phyloP scores from a whole-genome alignment of 345 rosid genomes.

The Linum tenue region DNA sequence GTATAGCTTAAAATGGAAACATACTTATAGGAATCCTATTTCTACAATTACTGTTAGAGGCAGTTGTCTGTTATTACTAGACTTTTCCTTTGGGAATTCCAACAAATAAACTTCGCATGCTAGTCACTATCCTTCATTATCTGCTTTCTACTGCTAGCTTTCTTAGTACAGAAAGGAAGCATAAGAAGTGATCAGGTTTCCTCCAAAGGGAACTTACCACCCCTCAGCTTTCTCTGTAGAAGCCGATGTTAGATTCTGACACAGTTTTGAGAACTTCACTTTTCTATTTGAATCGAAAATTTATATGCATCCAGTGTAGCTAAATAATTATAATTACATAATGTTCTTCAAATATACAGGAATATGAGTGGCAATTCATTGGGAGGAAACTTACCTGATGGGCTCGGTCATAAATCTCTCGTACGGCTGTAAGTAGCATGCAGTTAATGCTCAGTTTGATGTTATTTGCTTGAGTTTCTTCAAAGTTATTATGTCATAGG shows the following conservation, averaged over 20 bases:
- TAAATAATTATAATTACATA: not conserved
- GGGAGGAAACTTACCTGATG: conserved; percentile 58
- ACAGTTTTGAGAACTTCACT: not conserved
- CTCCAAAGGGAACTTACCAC: not conserved
- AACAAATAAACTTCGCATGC: not conserved
- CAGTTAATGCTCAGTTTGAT: not conserved
- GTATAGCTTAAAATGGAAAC: not conserved
- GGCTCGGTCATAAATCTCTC: conserved; percentile 72
- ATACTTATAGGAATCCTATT: not conserved
- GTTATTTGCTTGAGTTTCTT: not conserved
- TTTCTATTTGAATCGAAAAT: not conserved
- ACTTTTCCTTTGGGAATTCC: not conserved
- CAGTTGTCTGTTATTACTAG: not conserved
- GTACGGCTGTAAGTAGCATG: conserved; percentile 52
- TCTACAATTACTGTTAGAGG: not conserved
- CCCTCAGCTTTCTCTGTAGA: not conserved
- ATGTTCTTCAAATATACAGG: conserved; percentile 33
- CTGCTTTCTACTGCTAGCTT: not conserved
- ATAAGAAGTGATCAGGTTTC: not conserved
- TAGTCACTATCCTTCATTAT: not conserved
- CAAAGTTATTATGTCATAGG: not conserved
- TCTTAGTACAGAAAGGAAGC: not conserved
- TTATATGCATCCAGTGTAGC: not conserved
- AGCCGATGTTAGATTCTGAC: not conserved
- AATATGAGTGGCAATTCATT: conserved; percentile 76